A percentile compares a stretch with the other conserved stretches of the same genome.
Conservation (phyloP, 768 basidiomycete genomes). For the Boletus huronensis region DNA sequence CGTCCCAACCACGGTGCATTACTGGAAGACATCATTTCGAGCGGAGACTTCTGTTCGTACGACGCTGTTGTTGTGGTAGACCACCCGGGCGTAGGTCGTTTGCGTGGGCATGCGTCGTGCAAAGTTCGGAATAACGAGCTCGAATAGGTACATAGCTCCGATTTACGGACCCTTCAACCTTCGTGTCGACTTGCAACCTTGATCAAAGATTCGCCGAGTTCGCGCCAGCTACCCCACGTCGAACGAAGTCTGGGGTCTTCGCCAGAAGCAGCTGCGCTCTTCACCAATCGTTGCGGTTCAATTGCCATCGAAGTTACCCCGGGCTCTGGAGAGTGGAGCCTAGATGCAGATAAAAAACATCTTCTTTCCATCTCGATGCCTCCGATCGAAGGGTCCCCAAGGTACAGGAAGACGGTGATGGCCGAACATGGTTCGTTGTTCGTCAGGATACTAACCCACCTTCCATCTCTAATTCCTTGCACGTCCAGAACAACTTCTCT, state of each 20-base stretch:
- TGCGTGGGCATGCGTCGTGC: not conserved
- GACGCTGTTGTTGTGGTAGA: constrained; percentile 67
- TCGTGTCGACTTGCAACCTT: constrained; percentile 46
- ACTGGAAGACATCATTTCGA: constrained; percentile 42
- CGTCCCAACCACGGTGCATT: constrained; percentile 34
- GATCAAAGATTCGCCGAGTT: constrained; percentile 49
- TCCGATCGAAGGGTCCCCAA: constrained; percentile 37
- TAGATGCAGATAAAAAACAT: constrained; percentile 45
- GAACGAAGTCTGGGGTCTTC: constrained; percentile 27
- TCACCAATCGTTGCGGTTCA: constrained; percentile 55
- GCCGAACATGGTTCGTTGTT: constrained; percentile 50
- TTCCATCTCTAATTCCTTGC: not conserved
- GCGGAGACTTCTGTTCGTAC: constrained; percentile 53
- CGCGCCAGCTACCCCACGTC: constrained; percentile 64
- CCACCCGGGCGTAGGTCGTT: constrained; percentile 63
- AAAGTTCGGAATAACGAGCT: constrained; percentile 2
- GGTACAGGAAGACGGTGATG: constrained; percentile 46
- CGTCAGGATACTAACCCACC: not conserved
- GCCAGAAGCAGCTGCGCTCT: constrained; percentile 37
- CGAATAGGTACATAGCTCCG: constrained; percentile 68
- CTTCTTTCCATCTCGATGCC: constrained; percentile 59
- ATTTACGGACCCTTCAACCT: constrained; percentile 58
- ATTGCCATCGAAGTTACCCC: constrained; percentile 41
- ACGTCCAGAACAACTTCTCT: constrained; percentile 42
- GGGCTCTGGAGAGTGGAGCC: constrained; percentile 34